Conservation (phyloP, 768 basidiomycete species). For the Austroboletus eburneus region DNA sequence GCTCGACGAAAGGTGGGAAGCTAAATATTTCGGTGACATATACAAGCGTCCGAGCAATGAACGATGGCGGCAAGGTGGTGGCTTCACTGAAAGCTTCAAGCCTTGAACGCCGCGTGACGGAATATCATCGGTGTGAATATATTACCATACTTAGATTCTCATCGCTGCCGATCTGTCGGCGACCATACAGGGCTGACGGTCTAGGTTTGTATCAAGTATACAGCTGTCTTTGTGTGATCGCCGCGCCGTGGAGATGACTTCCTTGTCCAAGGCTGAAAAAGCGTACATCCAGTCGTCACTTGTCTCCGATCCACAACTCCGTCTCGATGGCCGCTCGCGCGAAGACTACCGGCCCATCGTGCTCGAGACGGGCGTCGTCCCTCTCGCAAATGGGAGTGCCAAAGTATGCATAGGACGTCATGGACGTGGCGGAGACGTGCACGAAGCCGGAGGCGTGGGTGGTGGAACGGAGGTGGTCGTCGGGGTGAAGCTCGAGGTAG, state of each 20-base stretch:
- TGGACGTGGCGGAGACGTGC: slow-evolving; percentile 65
- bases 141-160: too few species aligned
- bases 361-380: slow-evolving; percentile 74
- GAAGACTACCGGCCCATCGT: slow-evolving; percentile 64
- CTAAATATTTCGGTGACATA: too few species aligned
- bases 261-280: slow-evolving; percentile 73
- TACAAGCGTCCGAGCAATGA: too few species aligned
- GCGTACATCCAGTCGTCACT: slow-evolving; percentile 71
- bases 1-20: too few species aligned
- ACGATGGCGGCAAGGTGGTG: too few species aligned
- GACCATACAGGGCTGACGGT: too few species aligned
- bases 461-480: slow-evolving; percentile 77
- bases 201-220: too few species aligned
- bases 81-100: too few species aligned
- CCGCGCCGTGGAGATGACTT: slow-evolving; percentile 19
- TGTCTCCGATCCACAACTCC: slow-evolving; percentile 53
- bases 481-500: slow-evolving; percentile 78
- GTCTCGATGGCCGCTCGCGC: slow-evolving; percentile 70
- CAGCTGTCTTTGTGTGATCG: too few species aligned
- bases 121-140: too few species aligned
- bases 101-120: too few species aligned
- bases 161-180: too few species aligned
- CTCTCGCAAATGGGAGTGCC: slow-evolving; percentile 83
- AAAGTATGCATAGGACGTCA: slow-evolving; percentile 64
- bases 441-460: slow-evolving; percentile 73